Evolutionary conservation across 2,329 filamentous ascomycete species (phyloP).

Genomic region (Nothophoma quercina): DNA sequence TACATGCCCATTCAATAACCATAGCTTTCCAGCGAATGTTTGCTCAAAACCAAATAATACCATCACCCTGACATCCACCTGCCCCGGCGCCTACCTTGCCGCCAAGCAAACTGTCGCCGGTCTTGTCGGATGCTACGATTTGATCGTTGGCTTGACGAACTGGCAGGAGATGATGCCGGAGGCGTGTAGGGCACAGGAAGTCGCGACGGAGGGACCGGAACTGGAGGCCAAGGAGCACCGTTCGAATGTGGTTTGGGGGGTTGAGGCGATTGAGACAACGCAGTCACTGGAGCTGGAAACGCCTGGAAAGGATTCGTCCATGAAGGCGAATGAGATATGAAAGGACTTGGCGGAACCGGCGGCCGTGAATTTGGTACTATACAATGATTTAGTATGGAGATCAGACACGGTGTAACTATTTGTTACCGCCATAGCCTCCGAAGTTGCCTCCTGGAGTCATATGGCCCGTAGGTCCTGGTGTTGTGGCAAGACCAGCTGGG

Average conservation of each 20-base stretch:
- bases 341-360: neutral
- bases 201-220: neutral
- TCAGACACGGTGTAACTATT: constrained; percentile 5
- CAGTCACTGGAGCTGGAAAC: no score
- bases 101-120: no score
- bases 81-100: neutral
- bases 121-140: no score
- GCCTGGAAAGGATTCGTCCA: neutral
- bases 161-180: neutral
- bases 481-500: constrained; percentile 58
- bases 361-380: constrained; percentile 5
- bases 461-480: constrained; percentile 67
- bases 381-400: constrained; percentile 12
- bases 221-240: neutral
- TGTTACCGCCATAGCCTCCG: constrained; percentile 59
- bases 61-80: neutral
- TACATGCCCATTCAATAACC: neutral
- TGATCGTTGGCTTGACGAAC: neutral
- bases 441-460: constrained; percentile 83
- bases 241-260: neutral
- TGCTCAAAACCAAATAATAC: no score
- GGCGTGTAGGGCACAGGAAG: neutral
- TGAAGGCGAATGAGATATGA: no score
- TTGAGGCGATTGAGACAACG: neutral
- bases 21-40: no score